A percentile compares a stretch with the other conserved stretches of the same genome.
Evolutionary conservation across 345 rosid genomes (phyloP).

Genomic region (Bruguiera sexangula): DNA sequence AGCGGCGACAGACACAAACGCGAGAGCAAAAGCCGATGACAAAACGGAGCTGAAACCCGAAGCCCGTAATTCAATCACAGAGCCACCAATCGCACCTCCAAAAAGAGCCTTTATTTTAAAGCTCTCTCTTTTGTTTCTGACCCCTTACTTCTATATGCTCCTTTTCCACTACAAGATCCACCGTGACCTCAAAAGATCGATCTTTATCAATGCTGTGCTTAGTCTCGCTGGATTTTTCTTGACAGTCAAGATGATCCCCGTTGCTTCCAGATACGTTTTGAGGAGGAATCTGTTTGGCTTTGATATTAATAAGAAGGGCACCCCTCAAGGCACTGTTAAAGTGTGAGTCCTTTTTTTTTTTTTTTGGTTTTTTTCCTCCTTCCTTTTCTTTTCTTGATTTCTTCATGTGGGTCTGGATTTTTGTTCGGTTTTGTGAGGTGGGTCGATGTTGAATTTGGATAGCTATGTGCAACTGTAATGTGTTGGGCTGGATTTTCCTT

Average conservation of each 20-base stretch:
- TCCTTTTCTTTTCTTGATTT: neutral
- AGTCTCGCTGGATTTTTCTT: slow-evolving; percentile 72
- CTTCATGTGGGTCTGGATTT: neutral
- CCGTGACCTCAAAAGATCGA: slow-evolving; percentile 57
- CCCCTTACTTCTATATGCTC: slow-evolving; percentile 63
- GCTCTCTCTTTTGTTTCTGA: slow-evolving; percentile 49
- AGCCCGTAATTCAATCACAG: slow-evolving; percentile 19
- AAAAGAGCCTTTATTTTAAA: slow-evolving; percentile 56
- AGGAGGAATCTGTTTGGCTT: slow-evolving; percentile 87
- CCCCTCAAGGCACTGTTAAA: slow-evolving; percentile 80
- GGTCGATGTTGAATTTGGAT: no score
- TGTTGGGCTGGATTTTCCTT: neutral
- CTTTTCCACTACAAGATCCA: slow-evolving; percentile 61
- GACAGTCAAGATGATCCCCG: slow-evolving; percentile 76
- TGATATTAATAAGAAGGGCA: slow-evolving; percentile 90
- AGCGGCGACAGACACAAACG: slow-evolving; percentile 8
- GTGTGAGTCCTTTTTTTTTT: slow-evolving; percentile 52
- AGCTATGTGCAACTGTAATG: no score
- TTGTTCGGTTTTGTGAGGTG: slow-evolving; percentile 1
- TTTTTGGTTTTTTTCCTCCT: neutral
- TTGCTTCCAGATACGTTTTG: slow-evolving; percentile 79
- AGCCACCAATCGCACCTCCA: slow-evolving; percentile 67
- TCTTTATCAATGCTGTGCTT: slow-evolving; percentile 77
- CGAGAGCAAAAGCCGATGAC: neutral
- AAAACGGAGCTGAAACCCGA: slow-evolving; percentile 9